Base-by-base conservation (phyloP, 306 rosid species). In the Amphicarpaea edgeworthii region DNA sequence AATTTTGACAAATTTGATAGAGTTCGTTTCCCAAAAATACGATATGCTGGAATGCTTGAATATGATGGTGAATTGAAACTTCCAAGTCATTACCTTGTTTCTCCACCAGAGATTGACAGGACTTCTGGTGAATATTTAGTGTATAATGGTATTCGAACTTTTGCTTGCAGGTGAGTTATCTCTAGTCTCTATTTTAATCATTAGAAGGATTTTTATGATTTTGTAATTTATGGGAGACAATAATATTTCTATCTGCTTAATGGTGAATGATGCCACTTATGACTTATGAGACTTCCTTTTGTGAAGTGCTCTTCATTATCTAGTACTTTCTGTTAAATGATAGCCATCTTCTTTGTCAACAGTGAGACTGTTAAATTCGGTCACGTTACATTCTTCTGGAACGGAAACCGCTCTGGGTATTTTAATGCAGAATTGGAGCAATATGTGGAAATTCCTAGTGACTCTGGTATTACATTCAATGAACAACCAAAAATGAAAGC, bases 291-390 rank as follows among this genome's bases (percentile, higher is more conserved):
- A 30, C 37, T 30, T 30, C 37, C 37, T 30, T 30, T n/a, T n/a
- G n/a, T 30, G 24, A 38, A 2, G 40, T 0, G 11, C 61, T 63
- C 41, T 53, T 71, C 21, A 51, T 62, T 34, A 32, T 50, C 63
- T 40, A 14, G 34, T 67, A 60, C 47, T 38, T 77, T 17, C 21
- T 40, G n/a, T 70, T 70, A 12, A 47, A 46, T 40, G 76, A 67
- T 76, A n/a, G 16, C 61, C 45, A 40, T 57, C 30, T 73, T 68
- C 64, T 63, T 74, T 55, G 41, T 66, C 34, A 15, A 79, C 89
- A 96, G 99, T 57, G 99, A 96, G 86, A 96, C 99, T 69, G 99
- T 96, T 43, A 96, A 96, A 55, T 96, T 96, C 74, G 99, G 99
- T 50, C 99, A 96, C 32, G 99, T 96, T 77, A 96, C 99, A 37